A percentile compares a stretch with the other conserved stretches of the same genome.
These are phyloP conservation scores for Xanthoceras sorbifolium DNA, from an alignment of 345 rosid genomes.

Conservation along the genomic window DNA sequence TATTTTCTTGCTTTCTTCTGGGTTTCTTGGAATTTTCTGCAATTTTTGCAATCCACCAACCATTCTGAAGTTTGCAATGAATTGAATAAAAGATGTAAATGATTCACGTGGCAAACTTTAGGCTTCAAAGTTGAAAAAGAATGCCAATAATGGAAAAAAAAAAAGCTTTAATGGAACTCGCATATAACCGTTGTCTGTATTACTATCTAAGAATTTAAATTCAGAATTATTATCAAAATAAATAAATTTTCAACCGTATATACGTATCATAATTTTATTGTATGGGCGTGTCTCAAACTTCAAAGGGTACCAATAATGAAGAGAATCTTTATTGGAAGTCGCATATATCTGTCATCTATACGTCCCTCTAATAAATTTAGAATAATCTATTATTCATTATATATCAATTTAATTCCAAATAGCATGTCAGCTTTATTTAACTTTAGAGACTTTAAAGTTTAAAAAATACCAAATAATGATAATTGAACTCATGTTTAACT, in stretches of 20 bases:
- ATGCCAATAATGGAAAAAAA: background rate
- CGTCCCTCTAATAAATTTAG: too few relatives aligned
- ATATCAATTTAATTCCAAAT: too few relatives aligned
- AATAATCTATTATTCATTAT: too few relatives aligned
- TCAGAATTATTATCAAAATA: too few relatives aligned
- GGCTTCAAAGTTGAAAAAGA: constrained; percentile 9
- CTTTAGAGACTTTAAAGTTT: background rate
- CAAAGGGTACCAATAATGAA: constrained; percentile 9
- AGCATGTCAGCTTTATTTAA: too few relatives aligned
- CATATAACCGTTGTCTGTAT: background rate
- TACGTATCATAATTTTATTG: too few relatives aligned
- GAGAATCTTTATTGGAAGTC: background rate
- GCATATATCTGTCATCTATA: background rate
- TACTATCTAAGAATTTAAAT: too few relatives aligned
- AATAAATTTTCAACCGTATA: too few relatives aligned
- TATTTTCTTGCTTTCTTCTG: background rate
- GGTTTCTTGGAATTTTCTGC: background rate
- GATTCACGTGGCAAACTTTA: constrained; percentile 2
- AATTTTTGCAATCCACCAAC: background rate
- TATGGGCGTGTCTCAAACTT: too few relatives aligned
- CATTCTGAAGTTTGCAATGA: background rate
- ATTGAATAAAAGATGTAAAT: background rate
- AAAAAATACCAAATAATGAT: constrained; percentile 11
- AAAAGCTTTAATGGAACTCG: background rate
- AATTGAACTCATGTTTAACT: background rate